A percentile compares a stretch with the other conserved stretches of the same genome.
Evolutionary conservation across 2,329 filamentous ascomycete genomes (phyloP).

Genomic region (Westerdykella ornata): DNA sequence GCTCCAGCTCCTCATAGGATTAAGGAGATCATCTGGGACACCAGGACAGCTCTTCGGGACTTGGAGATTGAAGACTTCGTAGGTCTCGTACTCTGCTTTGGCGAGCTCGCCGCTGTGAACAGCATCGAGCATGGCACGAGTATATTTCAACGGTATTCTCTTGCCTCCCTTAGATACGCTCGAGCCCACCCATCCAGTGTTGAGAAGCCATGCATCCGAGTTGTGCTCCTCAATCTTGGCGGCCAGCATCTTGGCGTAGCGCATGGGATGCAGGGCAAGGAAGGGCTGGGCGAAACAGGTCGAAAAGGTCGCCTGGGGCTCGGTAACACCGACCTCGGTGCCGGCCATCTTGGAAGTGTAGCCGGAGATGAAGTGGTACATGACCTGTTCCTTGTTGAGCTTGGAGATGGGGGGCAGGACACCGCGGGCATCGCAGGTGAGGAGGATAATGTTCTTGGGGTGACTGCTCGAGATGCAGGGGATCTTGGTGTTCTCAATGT

Average conservation of each 20-base stretch:
- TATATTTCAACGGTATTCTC: slow-evolving; percentile 80
- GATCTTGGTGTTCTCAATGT: slow-evolving; percentile 98
- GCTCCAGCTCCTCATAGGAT: slow-evolving; percentile 90
- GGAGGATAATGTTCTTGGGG: slow-evolving; percentile 94
- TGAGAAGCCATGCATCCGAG: slow-evolving; percentile 95
- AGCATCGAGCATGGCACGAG: slow-evolving; percentile 92
- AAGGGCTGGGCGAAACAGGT: slow-evolving; percentile 99
- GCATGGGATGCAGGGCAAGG: slow-evolving; percentile 97
- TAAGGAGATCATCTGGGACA: slow-evolving; percentile 86
- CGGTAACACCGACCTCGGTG: slow-evolving; percentile 92
- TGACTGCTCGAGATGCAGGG: slow-evolving; percentile 82
- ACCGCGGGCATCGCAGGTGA: slow-evolving; percentile 96
- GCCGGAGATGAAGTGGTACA: slow-evolving; percentile 99
- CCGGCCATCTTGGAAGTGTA: slow-evolving; percentile 99
- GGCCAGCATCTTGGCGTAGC: slow-evolving; percentile 96
- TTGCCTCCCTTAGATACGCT: slow-evolving; percentile 86
- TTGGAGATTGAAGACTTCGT: slow-evolving; percentile 92
- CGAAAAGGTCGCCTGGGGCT: slow-evolving; percentile 97
- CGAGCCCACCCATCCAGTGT: slow-evolving; percentile 95
- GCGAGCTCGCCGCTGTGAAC: slow-evolving; percentile 97
- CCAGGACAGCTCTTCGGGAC: slow-evolving; percentile 88
- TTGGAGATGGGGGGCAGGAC: slow-evolving; percentile 97
- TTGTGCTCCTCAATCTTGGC: slow-evolving; percentile 96
- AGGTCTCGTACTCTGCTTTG: slow-evolving; percentile 86
- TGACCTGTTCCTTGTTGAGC: slow-evolving; percentile 87